Conservation (phyloP, 2,329 filamentous ascomycete genomes). For the Colletotrichum sp. region DNA sequence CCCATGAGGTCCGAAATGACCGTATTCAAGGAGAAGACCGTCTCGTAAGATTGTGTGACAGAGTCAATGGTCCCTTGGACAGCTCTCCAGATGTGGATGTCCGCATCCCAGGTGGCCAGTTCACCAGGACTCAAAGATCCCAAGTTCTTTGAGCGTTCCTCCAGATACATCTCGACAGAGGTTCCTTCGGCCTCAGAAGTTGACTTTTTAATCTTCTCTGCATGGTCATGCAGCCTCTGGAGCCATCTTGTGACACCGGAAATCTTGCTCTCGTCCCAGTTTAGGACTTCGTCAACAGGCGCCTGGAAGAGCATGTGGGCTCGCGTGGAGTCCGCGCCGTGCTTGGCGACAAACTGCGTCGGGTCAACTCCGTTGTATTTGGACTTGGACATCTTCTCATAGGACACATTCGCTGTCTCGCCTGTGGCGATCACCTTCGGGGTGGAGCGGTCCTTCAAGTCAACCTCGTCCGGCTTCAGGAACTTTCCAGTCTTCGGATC, state of each 20-base stretch:
- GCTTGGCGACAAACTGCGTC: conserved; percentile 70
- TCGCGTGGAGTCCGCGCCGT: conserved; percentile 83
- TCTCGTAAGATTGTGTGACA: conserved; percentile 71
- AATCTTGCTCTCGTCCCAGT: conserved; percentile 88
- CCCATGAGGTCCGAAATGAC: conserved; percentile 83
- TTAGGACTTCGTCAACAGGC: conserved; percentile 80
- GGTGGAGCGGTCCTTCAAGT: conserved; percentile 58
- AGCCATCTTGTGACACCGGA: conserved; percentile 84
- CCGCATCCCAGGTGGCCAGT: conserved; percentile 44
- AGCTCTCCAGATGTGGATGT: conserved; percentile 63
- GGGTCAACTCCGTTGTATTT: conserved; percentile 93
- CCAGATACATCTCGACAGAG: conserved; percentile 38
- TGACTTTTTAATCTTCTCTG: conserved; percentile 35
- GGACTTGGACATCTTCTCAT: conserved; percentile 95
- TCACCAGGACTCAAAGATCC: conserved; percentile 31
- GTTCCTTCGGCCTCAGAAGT: not conserved
- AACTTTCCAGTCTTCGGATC: conserved; percentile 79
- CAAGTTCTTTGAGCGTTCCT: conserved; percentile 32
- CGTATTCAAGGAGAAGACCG: conserved; percentile 81
- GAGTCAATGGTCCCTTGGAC: conserved; percentile 72
- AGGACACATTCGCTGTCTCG: conserved; percentile 65
- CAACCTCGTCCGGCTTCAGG: conserved; percentile 77
- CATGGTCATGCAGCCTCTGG: conserved; percentile 66
- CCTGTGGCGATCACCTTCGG: conserved; percentile 70
- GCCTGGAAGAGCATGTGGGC: conserved; percentile 91